Conservation (phyloP, 129 eudicot genomes). For the Chrysanthemum makinoi region DNA sequence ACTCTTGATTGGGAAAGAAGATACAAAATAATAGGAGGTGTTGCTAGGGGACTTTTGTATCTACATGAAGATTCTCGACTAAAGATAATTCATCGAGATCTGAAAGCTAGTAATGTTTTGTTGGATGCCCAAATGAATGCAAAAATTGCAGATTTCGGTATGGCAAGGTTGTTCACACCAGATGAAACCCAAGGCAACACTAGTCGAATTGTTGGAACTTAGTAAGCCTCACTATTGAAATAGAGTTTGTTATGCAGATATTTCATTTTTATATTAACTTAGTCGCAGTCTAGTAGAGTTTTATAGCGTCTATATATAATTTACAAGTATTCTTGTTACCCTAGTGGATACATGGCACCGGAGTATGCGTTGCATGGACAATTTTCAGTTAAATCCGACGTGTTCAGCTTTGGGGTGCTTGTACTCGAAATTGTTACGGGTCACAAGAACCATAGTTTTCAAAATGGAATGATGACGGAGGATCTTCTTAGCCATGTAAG, state of each 20-base stretch:
- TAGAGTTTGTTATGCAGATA: not conserved
- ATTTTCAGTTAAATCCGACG: conserved; percentile 45
- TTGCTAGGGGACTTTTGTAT: conserved; percentile 47
- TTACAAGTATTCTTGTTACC: conserved; percentile 7
- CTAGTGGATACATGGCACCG: conserved; percentile 60
- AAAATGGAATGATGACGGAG: conserved; percentile 22
- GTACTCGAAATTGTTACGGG: conserved; percentile 48
- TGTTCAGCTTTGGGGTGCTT: conserved; percentile 51
- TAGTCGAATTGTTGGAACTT: conserved; percentile 41
- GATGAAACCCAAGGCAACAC: conserved; percentile 53
- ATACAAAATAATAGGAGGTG: conserved; percentile 37
- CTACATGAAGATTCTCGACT: conserved; percentile 50
- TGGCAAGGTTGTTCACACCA: conserved; percentile 35
- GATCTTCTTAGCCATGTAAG: conserved; percentile 50
- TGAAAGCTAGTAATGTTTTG: conserved; percentile 50
- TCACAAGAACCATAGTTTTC: conserved; percentile 30
- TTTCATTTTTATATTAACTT: not conserved
- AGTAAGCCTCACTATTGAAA: conserved; percentile 22
- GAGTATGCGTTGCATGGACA: conserved; percentile 47
- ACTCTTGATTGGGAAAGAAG: conserved; percentile 36
- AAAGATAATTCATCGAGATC: conserved; percentile 46
- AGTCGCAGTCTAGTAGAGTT: not conserved
- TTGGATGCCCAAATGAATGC: conserved; percentile 47
- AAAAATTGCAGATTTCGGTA: conserved; percentile 56
- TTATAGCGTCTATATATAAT: not conserved